Evolutionary conservation across 441 rosid species (phyloP), one percentile per base, ranked within the genome.

Genomic region (Erodium texanum): DNA sequence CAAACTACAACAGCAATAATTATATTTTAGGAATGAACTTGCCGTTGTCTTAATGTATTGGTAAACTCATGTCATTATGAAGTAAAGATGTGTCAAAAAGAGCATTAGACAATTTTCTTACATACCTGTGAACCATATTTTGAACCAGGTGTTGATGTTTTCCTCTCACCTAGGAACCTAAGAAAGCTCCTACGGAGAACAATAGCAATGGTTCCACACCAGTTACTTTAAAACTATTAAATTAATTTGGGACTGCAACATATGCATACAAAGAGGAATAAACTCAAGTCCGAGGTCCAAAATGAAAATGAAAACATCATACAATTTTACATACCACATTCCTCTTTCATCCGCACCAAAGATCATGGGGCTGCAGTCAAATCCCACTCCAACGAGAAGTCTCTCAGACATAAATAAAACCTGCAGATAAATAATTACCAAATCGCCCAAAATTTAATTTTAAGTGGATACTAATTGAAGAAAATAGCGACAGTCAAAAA

Each of bases 91-190:
- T 16, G 18, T 20, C 58, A 50, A 18, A 16, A 50, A 50, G 58
- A 50, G 58, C 58, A 50, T 50, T 50, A 1, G n/a, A 16, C 18
- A 19, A 64, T 19, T 7, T 66, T 66, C 20, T n/a, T 15, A 66
- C 70, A 74, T 76, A 89, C 99, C 97, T 94, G 99, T 7, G 91
- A 84, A 76, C 98, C 89, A 73, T 87, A 89, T 79, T 77, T 94
- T 70, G 98, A 69, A 73, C 88, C 80, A 64, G 94, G 72, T 24
- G 87, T 67, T 76, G 86, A 74, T 14, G 83, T 75, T 83, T 87
- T 92, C 84, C 79, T 88, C 79, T 89, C 98, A 32, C 89, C 97
- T 19, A 92, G 89, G 80, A 86, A 87, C 79, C 88, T 85, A 74
- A 87, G 63, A 79, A 94, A 94, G 77, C 81, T 88, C 99, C 99